phyloP scores from a whole-genome alignment of 2,329 filamentous ascomycete species.

The Aspergillus clavatus region DNA sequence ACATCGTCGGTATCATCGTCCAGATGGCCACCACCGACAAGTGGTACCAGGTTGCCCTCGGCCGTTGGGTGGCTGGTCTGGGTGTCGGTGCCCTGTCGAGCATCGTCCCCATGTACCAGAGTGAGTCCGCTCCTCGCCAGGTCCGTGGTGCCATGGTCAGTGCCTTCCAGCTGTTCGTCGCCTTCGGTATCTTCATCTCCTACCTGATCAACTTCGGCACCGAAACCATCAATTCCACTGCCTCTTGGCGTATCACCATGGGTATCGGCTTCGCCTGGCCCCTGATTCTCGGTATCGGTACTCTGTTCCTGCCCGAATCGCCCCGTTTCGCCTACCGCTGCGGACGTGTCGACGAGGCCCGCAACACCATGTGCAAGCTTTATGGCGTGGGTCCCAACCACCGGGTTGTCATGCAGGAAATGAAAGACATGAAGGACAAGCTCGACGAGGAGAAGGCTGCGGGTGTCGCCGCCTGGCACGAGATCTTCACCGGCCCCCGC shows the following conservation, averaged over 20 bases:
- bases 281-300: slow-evolving; percentile 50
- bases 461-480: slow-evolving; percentile 48
- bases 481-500: slow-evolving; percentile 39
- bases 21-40: slow-evolving; percentile 38
- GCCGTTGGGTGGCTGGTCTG: slow-evolving; percentile 40
- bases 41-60: slow-evolving; percentile 42
- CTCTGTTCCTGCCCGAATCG: slow-evolving; percentile 52
- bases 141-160: slow-evolving; percentile 43
- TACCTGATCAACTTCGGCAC: slow-evolving; percentile 46
- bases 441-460: slow-evolving; percentile 49
- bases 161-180: slow-evolving; percentile 47
- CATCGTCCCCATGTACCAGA: slow-evolving; percentile 44
- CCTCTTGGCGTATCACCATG: slow-evolving; percentile 48
- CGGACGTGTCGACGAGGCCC: slow-evolving; percentile 49
- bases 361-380: slow-evolving; percentile 48
- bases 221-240: slow-evolving; percentile 32
- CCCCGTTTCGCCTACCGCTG: slow-evolving; percentile 57
- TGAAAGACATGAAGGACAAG: slow-evolving; percentile 53
- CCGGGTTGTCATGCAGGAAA: slow-evolving; percentile 48
- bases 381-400: slow-evolving; percentile 53
- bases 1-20: slow-evolving; percentile 38
- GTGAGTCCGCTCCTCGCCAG: slow-evolving; percentile 41
- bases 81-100: slow-evolving; percentile 42
- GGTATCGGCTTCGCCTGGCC: slow-evolving; percentile 56
- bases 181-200: slow-evolving; percentile 44